Base-by-base conservation (phyloP, 1,284 basidiomycete species). In the Boletus mariae region DNA sequence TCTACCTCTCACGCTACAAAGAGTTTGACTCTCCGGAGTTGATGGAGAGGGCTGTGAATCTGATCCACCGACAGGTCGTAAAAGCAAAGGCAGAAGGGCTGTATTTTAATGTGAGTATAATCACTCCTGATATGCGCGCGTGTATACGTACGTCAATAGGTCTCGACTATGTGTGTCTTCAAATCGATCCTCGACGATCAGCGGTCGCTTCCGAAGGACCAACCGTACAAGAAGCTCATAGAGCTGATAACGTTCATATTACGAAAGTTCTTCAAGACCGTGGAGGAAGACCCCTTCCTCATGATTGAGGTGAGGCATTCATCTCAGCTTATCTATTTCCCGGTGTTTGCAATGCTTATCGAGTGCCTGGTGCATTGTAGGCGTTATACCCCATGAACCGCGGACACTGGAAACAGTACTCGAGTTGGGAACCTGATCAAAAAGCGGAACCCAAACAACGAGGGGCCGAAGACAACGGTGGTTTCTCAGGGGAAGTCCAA, bases 331-430 rank as follows among this genome's bases (percentile, higher is more conserved):
- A 70, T 70, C 59, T 53, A 45, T 57, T 37, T 48, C 42, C 54
- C 59, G 49, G 43, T 45, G 47, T 55, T 46, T 47, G 52, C 58
- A 53, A 51, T 57, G 48, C 53, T 59, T 57, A 61, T 47, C 62
- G 52, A 38, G 40, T 45, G 34, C 15, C 15, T 50, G 45, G 50
- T 53, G 44, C 26, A 29, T 50, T 26, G 35, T 59, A 92, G 90
- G 87, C 88, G 3, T 90, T 94, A 76, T 93, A 87, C 73, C 92
- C 92, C 5, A 95, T 93, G 76, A 90, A 89, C 65, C 80, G 90
- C 59, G 84, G 87, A 17, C 76, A 84, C 59, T 94, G 92, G 92
- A 94, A 94, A 70, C 80, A 83, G 56, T 84, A 82, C 61, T 93
- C 90, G 9, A 90, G 85, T 57, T 90, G 85, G 80, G 79, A 88